A percentile compares a stretch with the other conserved stretches of the same genome.
Conservation (phyloP, 164 flowering plant species). For the Annona squamosa region DNA sequence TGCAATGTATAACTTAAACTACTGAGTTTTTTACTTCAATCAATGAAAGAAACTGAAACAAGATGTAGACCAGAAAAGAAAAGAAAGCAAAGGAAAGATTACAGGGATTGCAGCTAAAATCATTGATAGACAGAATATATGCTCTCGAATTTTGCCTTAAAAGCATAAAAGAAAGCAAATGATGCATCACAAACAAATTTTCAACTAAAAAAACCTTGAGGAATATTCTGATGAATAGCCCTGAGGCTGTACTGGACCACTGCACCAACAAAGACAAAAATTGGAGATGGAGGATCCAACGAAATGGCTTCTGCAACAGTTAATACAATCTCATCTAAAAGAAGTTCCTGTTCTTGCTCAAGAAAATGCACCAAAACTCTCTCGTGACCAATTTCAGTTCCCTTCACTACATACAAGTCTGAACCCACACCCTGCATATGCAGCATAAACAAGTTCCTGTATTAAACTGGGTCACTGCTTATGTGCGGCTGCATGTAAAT, state of each 20-base stretch:
- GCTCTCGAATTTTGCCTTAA: too few species aligned
- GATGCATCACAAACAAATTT: background rate
- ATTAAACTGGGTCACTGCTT: too few species aligned
- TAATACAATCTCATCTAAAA: slow-evolving; percentile 62
- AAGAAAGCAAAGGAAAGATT: too few species aligned
- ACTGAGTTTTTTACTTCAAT: too few species aligned
- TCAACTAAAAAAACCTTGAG: slow-evolving; percentile 49
- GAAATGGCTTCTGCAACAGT: slow-evolving; percentile 98
- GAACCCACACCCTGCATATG: slow-evolving; percentile 71
- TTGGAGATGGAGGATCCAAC: slow-evolving; percentile 90
- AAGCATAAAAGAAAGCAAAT: background rate
- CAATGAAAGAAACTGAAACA: too few species aligned
- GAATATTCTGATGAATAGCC: slow-evolving; percentile 65
- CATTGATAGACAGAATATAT: too few species aligned
- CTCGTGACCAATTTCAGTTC: slow-evolving; percentile 82
- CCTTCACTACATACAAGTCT: slow-evolving; percentile 73
- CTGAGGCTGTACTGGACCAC: slow-evolving; percentile 52
- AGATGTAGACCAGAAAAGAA: too few species aligned
- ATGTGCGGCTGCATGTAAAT: too few species aligned
- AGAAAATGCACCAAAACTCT: slow-evolving; percentile 65
- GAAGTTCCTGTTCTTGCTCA: slow-evolving; percentile 52
- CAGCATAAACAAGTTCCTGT: background rate
- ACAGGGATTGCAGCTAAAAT: too few species aligned
- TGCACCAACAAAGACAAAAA: slow-evolving; percentile 75
- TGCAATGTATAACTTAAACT: too few species aligned